Evolutionary conservation across 805 yeast genomes (phyloP).

Genomic region (Debaryomyces hansenii): DNA sequence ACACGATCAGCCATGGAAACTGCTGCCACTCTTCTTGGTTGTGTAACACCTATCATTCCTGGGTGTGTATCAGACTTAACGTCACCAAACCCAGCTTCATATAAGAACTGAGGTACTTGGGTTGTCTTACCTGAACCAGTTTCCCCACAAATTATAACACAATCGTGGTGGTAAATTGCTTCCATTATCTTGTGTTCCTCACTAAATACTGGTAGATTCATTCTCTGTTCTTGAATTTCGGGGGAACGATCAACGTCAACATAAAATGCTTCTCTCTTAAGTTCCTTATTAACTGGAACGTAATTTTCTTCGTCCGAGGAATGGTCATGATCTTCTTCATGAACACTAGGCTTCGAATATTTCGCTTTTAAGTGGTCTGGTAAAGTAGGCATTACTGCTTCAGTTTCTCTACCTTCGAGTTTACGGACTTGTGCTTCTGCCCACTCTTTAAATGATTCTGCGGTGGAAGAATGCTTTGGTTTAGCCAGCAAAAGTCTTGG

Average conservation of each 20-base stretch:
- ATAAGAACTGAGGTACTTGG: constrained; percentile 94
- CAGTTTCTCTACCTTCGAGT: constrained; percentile 57
- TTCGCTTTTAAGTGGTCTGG: constrained; percentile 46
- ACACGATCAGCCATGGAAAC: constrained; percentile 89
- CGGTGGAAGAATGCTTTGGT: constrained; percentile 45
- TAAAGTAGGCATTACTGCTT: constrained; percentile 44
- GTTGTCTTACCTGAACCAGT: constrained; percentile 99
- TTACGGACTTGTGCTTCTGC: constrained; percentile 71
- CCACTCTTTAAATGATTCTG: constrained; percentile 77
- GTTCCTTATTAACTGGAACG: constrained; percentile 55
- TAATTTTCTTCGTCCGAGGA: constrained; percentile 63
- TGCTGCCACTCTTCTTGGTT: constrained; percentile 93
- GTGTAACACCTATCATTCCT: constrained; percentile 96
- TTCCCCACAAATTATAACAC: constrained; percentile 91
- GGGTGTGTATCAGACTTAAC: constrained; percentile 55
- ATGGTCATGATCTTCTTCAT: constrained; percentile 71
- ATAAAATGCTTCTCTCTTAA: constrained; percentile 60
- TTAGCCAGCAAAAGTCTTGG: constrained; percentile 38
- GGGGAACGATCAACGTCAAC: constrained; percentile 67
- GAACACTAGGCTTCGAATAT: constrained; percentile 49
- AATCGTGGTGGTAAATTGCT: constrained; percentile 88
- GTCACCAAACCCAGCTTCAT: constrained; percentile 88
- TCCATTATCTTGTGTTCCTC: constrained; percentile 96
- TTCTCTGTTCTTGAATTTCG: constrained; percentile 65
- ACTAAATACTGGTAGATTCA: constrained; percentile 80